Percentiles rank a stretch among this genome's conserved stretches.
Evolutionary conservation across 148 eudicot genomes (phyloP).

Genomic region (Mesembryanthemum crystallinum): DNA sequence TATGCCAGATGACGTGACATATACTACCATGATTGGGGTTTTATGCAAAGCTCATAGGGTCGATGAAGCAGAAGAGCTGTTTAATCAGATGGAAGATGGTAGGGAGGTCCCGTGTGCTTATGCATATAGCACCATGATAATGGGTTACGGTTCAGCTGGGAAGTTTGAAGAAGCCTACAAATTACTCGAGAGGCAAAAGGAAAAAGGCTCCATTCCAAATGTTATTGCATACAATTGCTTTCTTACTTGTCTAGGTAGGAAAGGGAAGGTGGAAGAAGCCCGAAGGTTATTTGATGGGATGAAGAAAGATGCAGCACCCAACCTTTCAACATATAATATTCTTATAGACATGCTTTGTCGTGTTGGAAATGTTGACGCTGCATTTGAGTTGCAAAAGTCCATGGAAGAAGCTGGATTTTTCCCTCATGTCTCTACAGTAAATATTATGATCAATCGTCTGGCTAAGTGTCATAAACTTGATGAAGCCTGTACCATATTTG

Average conservation of each 20-base stretch:
- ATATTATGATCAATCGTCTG: conserved; percentile 87
- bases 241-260: conserved; percentile 80
- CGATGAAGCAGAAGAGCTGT: conserved; percentile 81
- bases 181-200: conserved; percentile 80
- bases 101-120: conserved; percentile 92
- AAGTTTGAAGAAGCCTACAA: conserved; percentile 73
- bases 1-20: conserved; percentile 83
- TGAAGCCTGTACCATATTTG: conserved; percentile 74
- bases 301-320: conserved; percentile 84
- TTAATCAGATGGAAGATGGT: conserved; percentile 73
- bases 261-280: conserved; percentile 69
- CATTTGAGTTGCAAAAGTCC: conserved; percentile 56
- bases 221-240: conserved; percentile 87
- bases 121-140: conserved; percentile 95
- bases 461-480: conserved; percentile 70
- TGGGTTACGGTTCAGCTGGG: conserved; percentile 93
- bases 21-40: conserved; percentile 90
- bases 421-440: conserved; percentile 68
- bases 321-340: conserved; percentile 68
- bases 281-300: conserved; percentile 55
- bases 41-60: conserved; percentile 71
- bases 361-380: conserved; percentile 60
- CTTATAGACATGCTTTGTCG: conserved; percentile 77
- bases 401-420: conserved; percentile 73
- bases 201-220: conserved; percentile 79